Conservation (phyloP, 2,329 filamentous ascomycete genomes). For the Colletotrichum tropicicola region DNA sequence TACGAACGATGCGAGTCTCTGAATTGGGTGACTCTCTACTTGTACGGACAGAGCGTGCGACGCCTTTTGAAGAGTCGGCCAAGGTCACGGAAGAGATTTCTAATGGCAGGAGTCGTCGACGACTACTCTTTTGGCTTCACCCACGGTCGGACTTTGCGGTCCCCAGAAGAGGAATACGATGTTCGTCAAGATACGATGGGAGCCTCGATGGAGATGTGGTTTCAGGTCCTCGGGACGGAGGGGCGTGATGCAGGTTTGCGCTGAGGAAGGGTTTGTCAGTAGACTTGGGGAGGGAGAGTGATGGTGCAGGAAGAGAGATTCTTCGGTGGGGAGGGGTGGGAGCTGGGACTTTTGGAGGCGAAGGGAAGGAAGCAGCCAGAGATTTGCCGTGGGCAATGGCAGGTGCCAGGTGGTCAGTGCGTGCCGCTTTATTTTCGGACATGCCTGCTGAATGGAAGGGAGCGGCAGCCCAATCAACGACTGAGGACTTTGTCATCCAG, state of each 20-base stretch:
- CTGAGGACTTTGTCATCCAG: slow-evolving; percentile 10
- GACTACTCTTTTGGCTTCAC: slow-evolving; percentile 29
- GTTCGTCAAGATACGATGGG: slow-evolving; percentile 23
- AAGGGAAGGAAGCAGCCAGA: background rate
- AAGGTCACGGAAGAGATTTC: slow-evolving; percentile 29
- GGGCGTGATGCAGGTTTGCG: slow-evolving; percentile 14
- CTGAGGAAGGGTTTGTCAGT: slow-evolving; percentile 26
- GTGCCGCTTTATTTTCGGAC: background rate
- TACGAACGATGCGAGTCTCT: slow-evolving; percentile 26
- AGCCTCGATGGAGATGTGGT: slow-evolving; percentile 5
- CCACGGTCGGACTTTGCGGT: slow-evolving; percentile 26
- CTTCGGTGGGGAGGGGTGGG: background rate
- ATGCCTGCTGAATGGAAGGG: background rate
- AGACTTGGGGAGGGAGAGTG: slow-evolving; percentile 4
- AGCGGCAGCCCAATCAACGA: background rate
- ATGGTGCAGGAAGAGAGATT: background rate
- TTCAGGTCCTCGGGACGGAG: slow-evolving; percentile 1
- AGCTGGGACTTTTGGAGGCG: slow-evolving; percentile 11
- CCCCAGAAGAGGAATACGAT: slow-evolving; percentile 10
- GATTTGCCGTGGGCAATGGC: background rate
- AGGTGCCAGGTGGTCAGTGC: background rate
- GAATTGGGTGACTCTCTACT: slow-evolving; percentile 26
- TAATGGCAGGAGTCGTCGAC: slow-evolving; percentile 26
- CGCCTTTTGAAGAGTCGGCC: slow-evolving; percentile 27
- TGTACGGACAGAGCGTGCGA: slow-evolving; percentile 26